phyloP scores from a whole-genome alignment of 2,329 filamentous ascomycete species.

The Pestalotiopsis sp. region DNA sequence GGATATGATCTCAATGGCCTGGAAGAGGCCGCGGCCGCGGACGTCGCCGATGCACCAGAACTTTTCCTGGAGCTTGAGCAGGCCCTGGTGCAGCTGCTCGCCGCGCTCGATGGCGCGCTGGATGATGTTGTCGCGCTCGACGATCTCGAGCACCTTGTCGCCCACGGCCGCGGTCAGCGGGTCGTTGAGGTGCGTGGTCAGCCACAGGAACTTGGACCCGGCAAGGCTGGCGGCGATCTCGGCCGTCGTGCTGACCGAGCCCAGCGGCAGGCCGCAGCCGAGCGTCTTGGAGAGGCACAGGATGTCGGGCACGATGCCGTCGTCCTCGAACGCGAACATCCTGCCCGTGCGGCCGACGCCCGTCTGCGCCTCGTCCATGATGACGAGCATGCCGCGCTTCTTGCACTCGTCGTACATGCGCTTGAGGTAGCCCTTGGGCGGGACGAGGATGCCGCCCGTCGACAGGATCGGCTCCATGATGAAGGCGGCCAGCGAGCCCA shows the following conservation, averaged over 20 bases:
- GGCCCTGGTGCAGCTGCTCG: conserved; percentile 42
- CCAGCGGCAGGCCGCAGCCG: conserved; percentile 54
- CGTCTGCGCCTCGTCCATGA: conserved; percentile 64
- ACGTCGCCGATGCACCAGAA: conserved; percentile 58
- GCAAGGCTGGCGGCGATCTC: conserved; percentile 47
- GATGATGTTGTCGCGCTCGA: conserved; percentile 49
- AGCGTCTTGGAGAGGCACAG: conserved; percentile 56
- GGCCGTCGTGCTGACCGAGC: conserved; percentile 48
- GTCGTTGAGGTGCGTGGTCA: conserved; percentile 58
- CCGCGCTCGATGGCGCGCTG: conserved; percentile 43
- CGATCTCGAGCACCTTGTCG: conserved; percentile 56
- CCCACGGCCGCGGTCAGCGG: conserved; percentile 56
- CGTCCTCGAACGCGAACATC: conserved; percentile 61
- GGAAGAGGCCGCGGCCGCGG: conserved; percentile 51
- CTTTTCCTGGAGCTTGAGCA: conserved; percentile 45
- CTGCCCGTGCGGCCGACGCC: conserved; percentile 57
- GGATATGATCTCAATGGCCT: conserved; percentile 52
- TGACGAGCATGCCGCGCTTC: conserved; percentile 57
- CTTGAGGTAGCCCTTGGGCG: conserved; percentile 58
- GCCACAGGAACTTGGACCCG: conserved; percentile 49
- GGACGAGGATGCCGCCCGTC: conserved; percentile 56
- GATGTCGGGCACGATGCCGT: conserved; percentile 51
- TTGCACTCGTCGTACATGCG: conserved; percentile 54
- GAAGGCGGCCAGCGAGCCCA: conserved; percentile 63
- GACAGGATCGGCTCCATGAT: conserved; percentile 65